Base-by-base conservation (phyloP, 1,284 basidiomycete genomes). In the Ustilago tritici region DNA sequence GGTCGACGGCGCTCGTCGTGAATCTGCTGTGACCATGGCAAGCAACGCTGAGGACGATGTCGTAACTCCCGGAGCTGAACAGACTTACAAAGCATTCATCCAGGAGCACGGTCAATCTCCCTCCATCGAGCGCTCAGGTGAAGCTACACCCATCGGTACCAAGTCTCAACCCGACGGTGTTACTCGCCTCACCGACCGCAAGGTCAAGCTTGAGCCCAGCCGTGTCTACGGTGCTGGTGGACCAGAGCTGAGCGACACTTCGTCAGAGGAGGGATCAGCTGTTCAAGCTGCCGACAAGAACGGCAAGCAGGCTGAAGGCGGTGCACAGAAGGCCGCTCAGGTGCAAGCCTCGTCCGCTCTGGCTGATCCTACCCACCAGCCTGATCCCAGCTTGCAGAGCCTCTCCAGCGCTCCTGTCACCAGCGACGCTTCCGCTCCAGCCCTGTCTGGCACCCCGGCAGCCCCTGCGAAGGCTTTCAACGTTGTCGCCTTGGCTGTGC, bases 21-120 rank as follows among this genome's bases (percentile, higher is more conserved):
- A 65, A 14, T 74, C 72, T 31, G 57, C 61, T 19, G 52, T 70
- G 46, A 70, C 65, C 2, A 19, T 28, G 11, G 59, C 40, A 32
- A 54, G 55, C 38, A 55, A 56, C 7, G 56, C 40, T 32, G 72
- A 67, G 12, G 67, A 72, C 14, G 61, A 35, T 15, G 66, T 76
- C n/a, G 57, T 83, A 28, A 83, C 82, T 2, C 82, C 81, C 2
- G 73, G 75, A 5, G 73, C 77, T 14, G 66, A 71, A 54, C 65
- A 75, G 54, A 78, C 82, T 15, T 81, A 81, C 69, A 65, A 73
- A 15, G 65, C 70, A 2, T 74, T 76, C 46, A 60, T 79, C 31
- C 60, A 69, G 56, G 52, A 62, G 49, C 59, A 77, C 63, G 54
- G 59, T 41, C 59, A 65, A 19, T 68, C 73, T 41, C 65, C 72